Evolutionary conservation across 345 rosid genomes (phyloP).

Genomic region (Corchorus olitorius): DNA sequence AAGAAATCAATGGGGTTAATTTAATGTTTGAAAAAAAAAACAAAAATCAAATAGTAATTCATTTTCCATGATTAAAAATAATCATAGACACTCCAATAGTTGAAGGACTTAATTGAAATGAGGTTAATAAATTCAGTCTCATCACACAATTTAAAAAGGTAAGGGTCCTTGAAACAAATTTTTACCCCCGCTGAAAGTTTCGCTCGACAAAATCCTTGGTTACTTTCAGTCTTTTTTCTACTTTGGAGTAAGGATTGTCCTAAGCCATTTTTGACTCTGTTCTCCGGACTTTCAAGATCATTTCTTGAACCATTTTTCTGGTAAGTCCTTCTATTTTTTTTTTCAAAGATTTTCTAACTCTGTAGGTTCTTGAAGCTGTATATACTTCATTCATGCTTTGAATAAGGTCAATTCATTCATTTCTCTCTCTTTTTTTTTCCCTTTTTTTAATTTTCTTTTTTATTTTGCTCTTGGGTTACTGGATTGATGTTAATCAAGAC

Average conservation of each 20-base stretch:
- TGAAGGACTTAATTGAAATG: neutral
- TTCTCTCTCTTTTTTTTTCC: neutral
- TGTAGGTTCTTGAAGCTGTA: neutral
- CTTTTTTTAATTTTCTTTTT: neutral
- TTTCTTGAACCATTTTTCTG: neutral
- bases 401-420: neutral
- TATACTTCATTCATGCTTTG: neutral
- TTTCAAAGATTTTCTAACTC: neutral
- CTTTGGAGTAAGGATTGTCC: neutral
- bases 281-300: neutral
- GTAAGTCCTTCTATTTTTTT: neutral
- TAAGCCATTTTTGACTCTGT: neutral
- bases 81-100: neutral
- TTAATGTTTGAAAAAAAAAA: no score
- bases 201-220: neutral
- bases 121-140: no score
- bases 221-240: neutral
- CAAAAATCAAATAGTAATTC: neutral
- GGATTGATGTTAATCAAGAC: constrained; percentile 3
- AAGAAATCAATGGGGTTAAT: no score
- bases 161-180: neutral
- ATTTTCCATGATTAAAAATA: neutral
- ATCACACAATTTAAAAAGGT: neutral
- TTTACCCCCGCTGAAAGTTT: neutral
- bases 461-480: neutral